Evolutionary conservation across 306 rosid genomes (phyloP).

Genomic region (Purshia tridentata): DNA sequence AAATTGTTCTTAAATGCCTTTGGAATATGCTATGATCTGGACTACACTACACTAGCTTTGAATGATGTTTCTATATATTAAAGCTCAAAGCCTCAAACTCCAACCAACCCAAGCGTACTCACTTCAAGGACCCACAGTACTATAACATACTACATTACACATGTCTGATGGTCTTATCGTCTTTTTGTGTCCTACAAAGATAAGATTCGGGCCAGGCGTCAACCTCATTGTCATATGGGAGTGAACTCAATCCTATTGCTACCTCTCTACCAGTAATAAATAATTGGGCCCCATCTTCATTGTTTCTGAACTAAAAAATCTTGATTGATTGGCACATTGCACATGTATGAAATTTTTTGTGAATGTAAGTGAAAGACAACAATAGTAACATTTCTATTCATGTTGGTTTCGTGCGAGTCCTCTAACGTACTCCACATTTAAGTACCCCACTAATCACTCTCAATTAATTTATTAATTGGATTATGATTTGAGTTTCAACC

Average conservation of each 20-base stretch:
- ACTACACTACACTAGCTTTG: background rate
- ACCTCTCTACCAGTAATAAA: background rate
- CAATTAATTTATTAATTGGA: no score
- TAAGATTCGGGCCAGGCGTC: background rate
- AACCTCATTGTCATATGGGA: slow-evolving; percentile 2
- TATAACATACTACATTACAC: background rate
- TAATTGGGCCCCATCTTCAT: background rate
- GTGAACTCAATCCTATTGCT: background rate
- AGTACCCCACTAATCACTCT: no score
- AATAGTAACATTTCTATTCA: background rate
- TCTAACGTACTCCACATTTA: no score
- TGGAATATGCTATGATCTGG: slow-evolving; percentile 27
- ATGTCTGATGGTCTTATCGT: background rate
- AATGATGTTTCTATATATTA: no score
- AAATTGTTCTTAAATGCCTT: slow-evolving; percentile 18
- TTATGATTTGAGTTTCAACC: background rate
- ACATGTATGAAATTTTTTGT: no score
- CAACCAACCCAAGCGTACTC: no score
- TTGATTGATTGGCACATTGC: background rate
- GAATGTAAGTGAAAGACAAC: background rate
- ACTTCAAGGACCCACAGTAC: no score
- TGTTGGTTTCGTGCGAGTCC: background rate
- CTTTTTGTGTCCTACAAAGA: slow-evolving; percentile 9
- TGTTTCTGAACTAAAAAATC: background rate
- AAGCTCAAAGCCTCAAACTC: no score